Conservation (phyloP, 192 early-diverging fungal species). For the Podila clonocystis region DNA sequence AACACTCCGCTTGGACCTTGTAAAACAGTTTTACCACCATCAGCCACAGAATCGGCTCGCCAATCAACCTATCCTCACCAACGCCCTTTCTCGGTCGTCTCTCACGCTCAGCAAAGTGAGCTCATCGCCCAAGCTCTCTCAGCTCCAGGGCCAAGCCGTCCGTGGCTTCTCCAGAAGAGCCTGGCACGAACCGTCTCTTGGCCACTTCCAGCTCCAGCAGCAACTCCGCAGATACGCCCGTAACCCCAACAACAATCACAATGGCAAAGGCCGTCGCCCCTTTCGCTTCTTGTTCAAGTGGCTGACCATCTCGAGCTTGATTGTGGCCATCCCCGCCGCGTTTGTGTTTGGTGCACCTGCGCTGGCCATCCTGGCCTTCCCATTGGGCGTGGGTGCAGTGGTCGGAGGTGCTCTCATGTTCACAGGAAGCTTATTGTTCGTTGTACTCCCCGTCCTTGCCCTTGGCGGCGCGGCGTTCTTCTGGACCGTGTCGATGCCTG, state of each 20-base stretch:
- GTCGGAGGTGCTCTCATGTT: slow-evolving; percentile 23
- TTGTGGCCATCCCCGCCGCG: slow-evolving; percentile 28
- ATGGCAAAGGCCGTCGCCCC: slow-evolving; percentile 6
- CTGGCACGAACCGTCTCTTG: slow-evolving; percentile 9
- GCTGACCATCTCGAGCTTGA: slow-evolving; percentile 21
- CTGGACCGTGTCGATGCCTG: slow-evolving; percentile 17
- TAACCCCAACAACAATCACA: no score
- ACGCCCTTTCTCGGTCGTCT: neutral
- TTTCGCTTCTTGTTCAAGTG: slow-evolving; percentile 24
- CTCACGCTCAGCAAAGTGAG: neutral
- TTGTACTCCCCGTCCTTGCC: slow-evolving; percentile 12
- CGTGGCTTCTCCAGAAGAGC: slow-evolving; percentile 21
- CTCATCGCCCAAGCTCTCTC: neutral
- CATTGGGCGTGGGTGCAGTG: slow-evolving; percentile 8
- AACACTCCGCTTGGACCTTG: neutral
- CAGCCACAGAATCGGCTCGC: no score
- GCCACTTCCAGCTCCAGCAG: neutral
- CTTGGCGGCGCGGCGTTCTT: slow-evolving; percentile 21
- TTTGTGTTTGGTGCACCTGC: slow-evolving; percentile 17
- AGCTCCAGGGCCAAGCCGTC: slow-evolving; percentile 14
- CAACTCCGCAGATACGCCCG: neutral
- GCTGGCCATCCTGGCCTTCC: slow-evolving; percentile 8
- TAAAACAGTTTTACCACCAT: no score
- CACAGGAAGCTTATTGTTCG: slow-evolving; percentile 14
- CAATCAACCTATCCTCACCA: no score